Evolutionary conservation across 768 basidiomycete genomes (phyloP), one percentile per base, ranked within the genome.

Genomic region (Leucogyrophana mollusca): DNA sequence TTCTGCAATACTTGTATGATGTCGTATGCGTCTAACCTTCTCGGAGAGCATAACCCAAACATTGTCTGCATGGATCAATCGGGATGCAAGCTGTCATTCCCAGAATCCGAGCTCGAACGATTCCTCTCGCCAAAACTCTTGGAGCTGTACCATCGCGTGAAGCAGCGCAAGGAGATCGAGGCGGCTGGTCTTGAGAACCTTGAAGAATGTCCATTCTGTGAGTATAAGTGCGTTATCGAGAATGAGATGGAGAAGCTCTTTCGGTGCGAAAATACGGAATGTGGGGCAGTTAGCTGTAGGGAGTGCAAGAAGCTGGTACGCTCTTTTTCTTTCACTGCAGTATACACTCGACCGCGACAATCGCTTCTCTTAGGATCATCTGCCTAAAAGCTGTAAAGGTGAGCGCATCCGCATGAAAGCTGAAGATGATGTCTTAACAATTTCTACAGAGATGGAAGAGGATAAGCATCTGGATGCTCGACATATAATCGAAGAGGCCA

Each of bases 141-240:
- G 51, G 72, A 69, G 21, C 70, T 93, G 9, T 93, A 87, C 55
- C 79, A 87, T 47, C 76, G 85, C 22, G 78, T 93, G 22, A 79
- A 80, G 52, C 87, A 89, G 59, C 79, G 78, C 30, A 86, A 88
- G 60, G 89, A 92, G 53, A 80, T 95, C 24, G 82, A 86, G 46
- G 79, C 76, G 0, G 93, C 93, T 14, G 81, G 75, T 2, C 59
- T 96, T 27, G 89, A 90, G 37, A 82, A 82, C 4, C 71, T 95
- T 10, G 92, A 94, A 62, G 87, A 87, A 55, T 96, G 94, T 61
- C 94, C 94, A 4, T 90, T 85, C 53, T 96, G 94, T 67, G 90
- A 92, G 34, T 96, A 79, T 69, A 87, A 82, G 47, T 83, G 82
- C 54, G 80, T 88, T n/a, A 82, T 90, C 43, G 88, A 88, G 43